phyloP scores from a whole-genome alignment of 257 asterid species.

The Voacanga thouarsii region DNA sequence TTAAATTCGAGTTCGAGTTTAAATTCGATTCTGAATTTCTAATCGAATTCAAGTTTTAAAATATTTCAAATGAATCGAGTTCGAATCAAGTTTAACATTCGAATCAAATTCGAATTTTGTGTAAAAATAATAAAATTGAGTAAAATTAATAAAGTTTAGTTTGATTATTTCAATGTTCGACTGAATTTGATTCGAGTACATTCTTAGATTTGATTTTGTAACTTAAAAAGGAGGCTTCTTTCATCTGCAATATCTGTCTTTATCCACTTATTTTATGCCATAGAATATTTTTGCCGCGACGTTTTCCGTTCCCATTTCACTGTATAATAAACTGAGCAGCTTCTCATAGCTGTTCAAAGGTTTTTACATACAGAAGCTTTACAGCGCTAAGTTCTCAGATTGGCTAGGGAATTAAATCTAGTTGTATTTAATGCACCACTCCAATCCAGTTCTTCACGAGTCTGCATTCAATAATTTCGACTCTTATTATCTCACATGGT shows the following conservation, averaged over 20 bases:
- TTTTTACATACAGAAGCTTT: background rate
- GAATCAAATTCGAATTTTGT: too few species aligned
- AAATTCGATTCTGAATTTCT: too few species aligned
- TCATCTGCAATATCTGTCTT: background rate
- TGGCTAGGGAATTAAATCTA: background rate
- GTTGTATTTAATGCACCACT: conserved; percentile 10
- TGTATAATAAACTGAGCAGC: background rate
- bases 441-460: background rate
- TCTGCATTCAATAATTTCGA: conserved; percentile 8
- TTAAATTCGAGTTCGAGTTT: too few species aligned
- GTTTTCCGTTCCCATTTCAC: background rate
- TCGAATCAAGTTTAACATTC: too few species aligned
- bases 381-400: background rate
- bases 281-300: background rate
- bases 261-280: background rate
- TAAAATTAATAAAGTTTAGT: too few species aligned
- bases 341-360: background rate
- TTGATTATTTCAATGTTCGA: too few species aligned
- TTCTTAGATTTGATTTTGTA: background rate
- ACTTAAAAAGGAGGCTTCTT: background rate
- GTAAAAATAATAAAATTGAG: too few species aligned
- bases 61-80: too few species aligned
- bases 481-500: conserved; percentile 23
- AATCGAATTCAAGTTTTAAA: too few species aligned
- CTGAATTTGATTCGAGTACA: too few species aligned